Evolutionary conservation across 2,329 filamentous ascomycete species (phyloP).

Genomic region (Ascochyta rabiei): DNA sequence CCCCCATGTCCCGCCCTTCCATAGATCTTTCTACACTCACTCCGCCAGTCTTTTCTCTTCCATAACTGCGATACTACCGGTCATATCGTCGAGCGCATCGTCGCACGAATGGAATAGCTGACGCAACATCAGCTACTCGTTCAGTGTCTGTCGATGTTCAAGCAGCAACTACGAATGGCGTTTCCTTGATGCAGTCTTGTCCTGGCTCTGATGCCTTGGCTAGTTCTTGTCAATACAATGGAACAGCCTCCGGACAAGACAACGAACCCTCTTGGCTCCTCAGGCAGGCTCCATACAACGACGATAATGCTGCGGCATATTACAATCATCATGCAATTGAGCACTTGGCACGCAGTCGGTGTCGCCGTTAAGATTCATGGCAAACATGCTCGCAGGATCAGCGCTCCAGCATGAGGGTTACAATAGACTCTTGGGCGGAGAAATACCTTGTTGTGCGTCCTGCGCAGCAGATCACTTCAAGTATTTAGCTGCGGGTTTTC

Average conservation of each 20-base stretch:
- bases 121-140: neutral
- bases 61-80: neutral
- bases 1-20: neutral
- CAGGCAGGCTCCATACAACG: neutral
- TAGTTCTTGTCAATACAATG: slow-evolving; percentile 7
- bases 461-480: slow-evolving; percentile 1
- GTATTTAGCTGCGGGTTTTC: slow-evolving; percentile 9
- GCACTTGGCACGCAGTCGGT: slow-evolving; percentile 5
- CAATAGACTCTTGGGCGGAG: neutral
- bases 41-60: neutral
- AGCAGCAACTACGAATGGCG: neutral
- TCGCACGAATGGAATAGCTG: neutral
- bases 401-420: slow-evolving; percentile 3
- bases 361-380: slow-evolving; percentile 1
- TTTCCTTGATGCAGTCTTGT: slow-evolving; percentile 3
- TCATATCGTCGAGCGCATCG: neutral
- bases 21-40: neutral
- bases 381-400: slow-evolving; percentile 4
- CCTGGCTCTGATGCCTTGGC: neutral
- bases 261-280: slow-evolving; percentile 11
- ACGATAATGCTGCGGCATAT: slow-evolving; percentile 1
- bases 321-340: neutral
- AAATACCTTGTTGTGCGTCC: neutral
- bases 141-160: neutral
- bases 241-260: slow-evolving; percentile 8